Percentiles rank a stretch among this genome's conserved stretches.
Evolutionary conservation across 306 rosid species (phyloP).

Genomic region (Quercus bicolor): DNA sequence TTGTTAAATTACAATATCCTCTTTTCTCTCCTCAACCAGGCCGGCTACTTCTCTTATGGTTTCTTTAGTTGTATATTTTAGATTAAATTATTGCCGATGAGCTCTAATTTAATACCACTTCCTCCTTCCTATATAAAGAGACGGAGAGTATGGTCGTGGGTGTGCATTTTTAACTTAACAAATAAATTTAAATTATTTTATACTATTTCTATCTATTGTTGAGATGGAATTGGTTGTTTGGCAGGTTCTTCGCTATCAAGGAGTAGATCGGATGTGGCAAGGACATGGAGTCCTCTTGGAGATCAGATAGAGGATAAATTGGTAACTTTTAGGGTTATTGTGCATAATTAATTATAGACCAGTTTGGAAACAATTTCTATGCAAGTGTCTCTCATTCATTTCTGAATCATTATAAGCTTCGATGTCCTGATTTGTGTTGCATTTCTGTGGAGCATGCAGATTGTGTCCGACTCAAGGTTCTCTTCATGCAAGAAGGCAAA

Average conservation of each 20-base stretch:
- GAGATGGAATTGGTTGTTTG: slow-evolving; percentile 24
- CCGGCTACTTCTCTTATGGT: slow-evolving; percentile 10
- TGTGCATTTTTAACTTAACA: no score
- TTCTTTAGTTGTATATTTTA: slow-evolving; percentile 7
- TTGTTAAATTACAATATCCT: not conserved
- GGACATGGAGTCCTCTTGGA: slow-evolving; percentile 44
- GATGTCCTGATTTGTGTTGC: slow-evolving; percentile 18
- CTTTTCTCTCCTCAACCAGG: slow-evolving; percentile 22
- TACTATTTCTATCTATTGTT: not conserved
- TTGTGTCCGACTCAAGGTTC: slow-evolving; percentile 52
- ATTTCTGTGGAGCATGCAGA: slow-evolving; percentile 34
- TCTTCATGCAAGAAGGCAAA: slow-evolving; percentile 48
- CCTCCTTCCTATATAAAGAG: no score
- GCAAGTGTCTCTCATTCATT: not conserved
- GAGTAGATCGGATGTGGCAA: slow-evolving; percentile 54
- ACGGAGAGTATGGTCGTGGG: no score
- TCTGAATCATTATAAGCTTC: slow-evolving; percentile 15
- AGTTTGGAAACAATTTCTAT: not conserved
- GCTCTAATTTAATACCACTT: no score
- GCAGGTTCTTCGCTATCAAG: slow-evolving; percentile 62
- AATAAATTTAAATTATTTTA: not conserved
- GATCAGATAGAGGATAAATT: slow-evolving; percentile 64
- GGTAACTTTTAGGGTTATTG: slow-evolving; percentile 42
- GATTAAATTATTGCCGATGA: not conserved
- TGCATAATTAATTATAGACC: not conserved